Evolutionary conservation across 306 rosid genomes (phyloP), one percentile per base, ranked within the genome.

Genomic region (Notholithocarpus densiflorus): DNA sequence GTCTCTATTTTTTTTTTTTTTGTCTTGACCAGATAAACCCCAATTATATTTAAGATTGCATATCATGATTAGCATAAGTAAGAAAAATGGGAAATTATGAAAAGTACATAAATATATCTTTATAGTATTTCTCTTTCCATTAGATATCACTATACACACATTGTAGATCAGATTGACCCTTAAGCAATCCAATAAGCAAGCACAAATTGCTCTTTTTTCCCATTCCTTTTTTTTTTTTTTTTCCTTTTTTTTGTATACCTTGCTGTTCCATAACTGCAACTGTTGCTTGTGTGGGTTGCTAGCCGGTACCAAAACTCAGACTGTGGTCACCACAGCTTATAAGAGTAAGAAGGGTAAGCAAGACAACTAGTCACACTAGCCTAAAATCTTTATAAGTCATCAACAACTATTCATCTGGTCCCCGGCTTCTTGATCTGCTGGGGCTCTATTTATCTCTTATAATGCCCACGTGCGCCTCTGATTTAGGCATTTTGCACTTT

Each of bases 391-490:
- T 34, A 20, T 40, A 43, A 20, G n/a, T 18, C 17, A 48, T 56
- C 13, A 77, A 74, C 62, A 59, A 88, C 86, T 81, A 31, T 74
- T 83, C 26, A 77, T 79, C 79, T 88, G 91, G 91, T 77, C 91
- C 89, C 89, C 85, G 31, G 74, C 31, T 43, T 53, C 75, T 40
- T 65, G 74, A 76, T 79, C 83, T 82, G 27, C 74, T 62, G 56
- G 81, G 81, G 73, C 78, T 34, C 74, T 52, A 45, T 81, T 81
- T 79, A 55, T 84, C 57, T 24, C 14, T 69, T 56, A 18, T 57
- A 83, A 82, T 53, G 75, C 85, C 79, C 96, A 91, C 93, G 90
- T 89, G 93, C 78, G 77, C 74, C 12, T 79, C 82, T 87, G 72
- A 81, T 79, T 82, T 55, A 57, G 73, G 17, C 57, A 75, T 75